phyloP scores from a whole-genome alignment of 2,329 filamentous ascomycete genomes.

The Chaetomiaceae sp. region DNA sequence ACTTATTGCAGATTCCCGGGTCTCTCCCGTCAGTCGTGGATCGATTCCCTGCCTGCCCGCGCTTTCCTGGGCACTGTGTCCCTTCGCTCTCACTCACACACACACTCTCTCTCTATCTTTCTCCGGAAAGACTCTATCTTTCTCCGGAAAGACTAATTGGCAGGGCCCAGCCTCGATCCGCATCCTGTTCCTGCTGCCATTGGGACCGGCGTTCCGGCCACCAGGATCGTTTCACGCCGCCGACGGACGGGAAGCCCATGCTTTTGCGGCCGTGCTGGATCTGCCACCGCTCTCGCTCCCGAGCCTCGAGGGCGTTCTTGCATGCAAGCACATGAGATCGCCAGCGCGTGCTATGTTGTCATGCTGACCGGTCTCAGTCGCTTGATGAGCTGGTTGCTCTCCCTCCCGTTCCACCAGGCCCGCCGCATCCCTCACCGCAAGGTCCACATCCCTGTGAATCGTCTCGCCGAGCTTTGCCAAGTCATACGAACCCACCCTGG shows the following conservation, averaged over 20 bases:
- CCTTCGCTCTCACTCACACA: too few relatives aligned
- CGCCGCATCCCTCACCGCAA: background rate
- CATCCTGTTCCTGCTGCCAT: background rate
- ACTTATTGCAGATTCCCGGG: background rate
- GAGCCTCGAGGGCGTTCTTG: conserved; percentile 4
- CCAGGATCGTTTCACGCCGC: background rate
- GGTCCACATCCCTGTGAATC: too few relatives aligned
- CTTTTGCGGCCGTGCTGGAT: conserved; percentile 13
- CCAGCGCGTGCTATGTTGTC: conserved; percentile 15
- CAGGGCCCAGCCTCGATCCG: background rate
- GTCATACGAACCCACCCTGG: too few relatives aligned
- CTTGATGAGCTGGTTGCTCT: background rate
- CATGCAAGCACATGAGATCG: conserved; percentile 17
- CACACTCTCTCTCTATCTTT: too few relatives aligned
- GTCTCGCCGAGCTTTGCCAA: too few relatives aligned
- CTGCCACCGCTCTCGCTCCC: conserved; percentile 5
- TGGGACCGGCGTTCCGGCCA: conserved; percentile 11
- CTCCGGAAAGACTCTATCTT: too few relatives aligned
- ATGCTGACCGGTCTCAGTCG: conserved; percentile 18
- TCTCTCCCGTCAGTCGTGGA: too few relatives aligned
- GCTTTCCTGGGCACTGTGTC: background rate
- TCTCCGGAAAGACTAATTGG: background rate
- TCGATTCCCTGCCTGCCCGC: background rate
- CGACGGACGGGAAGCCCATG: conserved; percentile 1
- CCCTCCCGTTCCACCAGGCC: background rate